Conservation (phyloP, 1,284 basidiomycete species). For the Pseudomicrostroma phylloplanum region DNA sequence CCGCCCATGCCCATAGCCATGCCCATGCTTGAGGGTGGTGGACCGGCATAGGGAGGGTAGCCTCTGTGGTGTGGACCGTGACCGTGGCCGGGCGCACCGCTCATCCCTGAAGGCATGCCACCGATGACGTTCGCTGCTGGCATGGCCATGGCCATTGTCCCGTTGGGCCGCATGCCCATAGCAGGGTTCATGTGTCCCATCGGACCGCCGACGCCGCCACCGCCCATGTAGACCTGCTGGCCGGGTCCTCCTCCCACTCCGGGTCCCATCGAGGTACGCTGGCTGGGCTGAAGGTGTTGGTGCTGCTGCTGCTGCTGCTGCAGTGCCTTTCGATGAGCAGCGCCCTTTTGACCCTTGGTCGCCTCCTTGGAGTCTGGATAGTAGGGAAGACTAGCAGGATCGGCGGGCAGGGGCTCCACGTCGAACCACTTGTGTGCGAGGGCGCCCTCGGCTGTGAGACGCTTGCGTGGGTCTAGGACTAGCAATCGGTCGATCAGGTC, state of each 20-base stretch:
- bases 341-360: not conserved
- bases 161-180: not conserved
- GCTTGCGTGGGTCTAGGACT: conserved; percentile 40
- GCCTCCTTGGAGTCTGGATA: conserved; percentile 4
- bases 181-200: not conserved
- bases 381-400: conserved; percentile 19
- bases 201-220: no score
- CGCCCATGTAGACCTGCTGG: not conserved
- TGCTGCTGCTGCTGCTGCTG: not conserved
- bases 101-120: not conserved
- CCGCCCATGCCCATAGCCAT: not conserved
- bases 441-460: conserved; percentile 42
- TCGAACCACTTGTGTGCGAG: conserved; percentile 48
- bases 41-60: no score
- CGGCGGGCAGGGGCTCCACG: conserved; percentile 42
- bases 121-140: not conserved
- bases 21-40: not conserved
- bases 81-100: not conserved
- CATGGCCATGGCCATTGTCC: not conserved
- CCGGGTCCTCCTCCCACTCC: not conserved
- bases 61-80: no score
- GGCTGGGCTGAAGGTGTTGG: not conserved
- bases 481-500: conserved; percentile 46
- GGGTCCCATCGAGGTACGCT: no score
- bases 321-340: not conserved